Evolutionary conservation across 1,139 yeast genomes (phyloP), one percentile per base, ranked within the genome.

Genomic region (Lodderomyces parapsilosis): DNA sequence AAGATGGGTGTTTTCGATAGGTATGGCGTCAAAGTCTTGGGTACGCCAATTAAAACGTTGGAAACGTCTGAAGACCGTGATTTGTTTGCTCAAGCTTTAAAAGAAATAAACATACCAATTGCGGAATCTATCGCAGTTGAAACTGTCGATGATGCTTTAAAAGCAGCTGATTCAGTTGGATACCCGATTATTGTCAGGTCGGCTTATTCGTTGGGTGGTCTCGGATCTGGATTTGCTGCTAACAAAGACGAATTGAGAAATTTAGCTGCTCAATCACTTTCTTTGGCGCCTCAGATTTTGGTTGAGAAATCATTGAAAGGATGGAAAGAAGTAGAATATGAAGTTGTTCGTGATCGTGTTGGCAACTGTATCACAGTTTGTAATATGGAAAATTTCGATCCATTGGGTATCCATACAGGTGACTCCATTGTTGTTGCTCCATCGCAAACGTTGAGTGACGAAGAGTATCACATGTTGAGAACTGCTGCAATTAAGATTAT

Each of bases 341-440:
- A 93, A 72, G 99, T 93, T 54, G 99, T 93, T 46, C 88, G 99
- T 68, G 99, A 93, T 68, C 80, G 95, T 58, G 91, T 86, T 49
- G 96, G 86, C 54, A 93, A 93, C 77, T 93, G 99, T 80, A 93
- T 93, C 62, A 93, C 99, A 39, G 99, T 93, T 41, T 93, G 99
- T 78, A 93, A 93, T 70, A 93, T 93, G 99, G 99, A 93, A 72
- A 93, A 93, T 72, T 93, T 93, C 57, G 99, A 93, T 67, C 99
- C 99, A 38, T 80, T 93, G 58, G 99, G 99, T 57, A 85, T 94
- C 56, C 99, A 93, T 69, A 93, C 99, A 48, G 99, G 99, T 74
- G 99, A 93, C 66, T 93, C 99, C 38, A 93, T 93, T 60, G 99
- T 93, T 43, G 97, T 93, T 59, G 99, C 99, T 44, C 99, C 99